Evolutionary conservation across 495 filamentous ascomycete species (phyloP), one percentile per base, ranked within the genome.

Genomic region (Penicillium canescens): DNA sequence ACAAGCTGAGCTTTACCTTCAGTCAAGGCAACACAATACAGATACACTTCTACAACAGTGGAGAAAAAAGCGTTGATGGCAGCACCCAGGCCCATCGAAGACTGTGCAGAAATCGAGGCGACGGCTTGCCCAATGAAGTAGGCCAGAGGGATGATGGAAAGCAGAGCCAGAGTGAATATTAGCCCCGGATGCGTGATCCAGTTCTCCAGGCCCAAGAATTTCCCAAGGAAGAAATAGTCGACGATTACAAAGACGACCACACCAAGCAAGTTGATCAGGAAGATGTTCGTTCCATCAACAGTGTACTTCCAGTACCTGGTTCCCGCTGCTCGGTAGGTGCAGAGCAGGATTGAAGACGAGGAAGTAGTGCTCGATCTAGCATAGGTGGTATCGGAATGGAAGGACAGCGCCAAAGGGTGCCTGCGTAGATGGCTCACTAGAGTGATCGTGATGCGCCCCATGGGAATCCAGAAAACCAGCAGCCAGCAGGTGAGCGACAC

Each of bases 51-150:
- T 20, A 99, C 94, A 18, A 99, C 76, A 8, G 94, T 99, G n/a
- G 92, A 96, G 75, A 99, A 99, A 72, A 98, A 96, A 33, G 94
- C 94, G 56, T 99, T 99, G 73, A 98, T 91, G 14, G 92, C 94
- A 45, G 94, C 95, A 69, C 94, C 94, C 28, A 99, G 79, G n/a
- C 94, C 94, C 94, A 99, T 99, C n/a, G 91, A 95, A 14, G 91
- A 96, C 65, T 99, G 94, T 8, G 94, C 94, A 13, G 94, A 98
- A 60, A 99, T 98, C 33, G 94, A 98, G n/a, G 94, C 94, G 38
- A 99, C 94, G 46, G 94, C 94, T 71, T 99, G 94, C 8, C 94
- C 94, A 69, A 99, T 99, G 75, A 98, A 99, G 71, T 99, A 98
- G 26, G 94, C 94, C n/a, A 99, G 71, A 18, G 94, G 94, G 42